Evolutionary conservation across 306 rosid species (phyloP).

Genomic region (Senna tora): DNA sequence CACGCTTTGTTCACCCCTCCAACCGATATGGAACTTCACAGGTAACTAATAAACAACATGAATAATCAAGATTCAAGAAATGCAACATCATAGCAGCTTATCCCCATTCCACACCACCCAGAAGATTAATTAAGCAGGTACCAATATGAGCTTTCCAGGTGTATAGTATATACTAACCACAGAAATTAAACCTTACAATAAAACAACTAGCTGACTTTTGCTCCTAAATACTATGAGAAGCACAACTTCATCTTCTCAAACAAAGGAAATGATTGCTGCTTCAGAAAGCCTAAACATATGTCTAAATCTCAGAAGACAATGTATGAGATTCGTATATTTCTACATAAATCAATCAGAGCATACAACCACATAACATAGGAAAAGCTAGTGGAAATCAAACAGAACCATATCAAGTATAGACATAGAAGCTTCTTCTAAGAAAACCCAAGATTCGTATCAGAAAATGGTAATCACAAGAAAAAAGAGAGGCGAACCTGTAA

Average conservation of each 20-base stretch:
- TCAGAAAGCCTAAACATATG: not conserved
- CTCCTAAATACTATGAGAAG: constrained; percentile 21
- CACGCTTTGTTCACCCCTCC: no score
- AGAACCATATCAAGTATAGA: constrained; percentile 1
- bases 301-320: not conserved
- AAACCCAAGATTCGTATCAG: not conserved
- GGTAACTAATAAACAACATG: no score
- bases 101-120: constrained; percentile 19
- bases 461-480: not conserved
- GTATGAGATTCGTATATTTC: not conserved
- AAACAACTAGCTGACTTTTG: not conserved
- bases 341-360: not conserved
- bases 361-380: not conserved
- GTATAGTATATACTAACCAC: constrained; percentile 6
- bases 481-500: constrained; percentile 59
- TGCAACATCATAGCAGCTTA: constrained; percentile 26
- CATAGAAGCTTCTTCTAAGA: constrained; percentile 6
- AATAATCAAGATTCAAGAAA: no score
- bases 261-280: not conserved
- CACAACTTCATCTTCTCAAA: constrained; percentile 30
- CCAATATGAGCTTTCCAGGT: not conserved
- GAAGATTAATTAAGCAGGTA: not conserved
- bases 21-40: no score
- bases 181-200: constrained; percentile 4
- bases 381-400: constrained; percentile 16